These are phyloP conservation scores for Aspergillus sp. DNA, from an alignment of 2,329 filamentous ascomycete species.

Conservation along the genomic window DNA sequence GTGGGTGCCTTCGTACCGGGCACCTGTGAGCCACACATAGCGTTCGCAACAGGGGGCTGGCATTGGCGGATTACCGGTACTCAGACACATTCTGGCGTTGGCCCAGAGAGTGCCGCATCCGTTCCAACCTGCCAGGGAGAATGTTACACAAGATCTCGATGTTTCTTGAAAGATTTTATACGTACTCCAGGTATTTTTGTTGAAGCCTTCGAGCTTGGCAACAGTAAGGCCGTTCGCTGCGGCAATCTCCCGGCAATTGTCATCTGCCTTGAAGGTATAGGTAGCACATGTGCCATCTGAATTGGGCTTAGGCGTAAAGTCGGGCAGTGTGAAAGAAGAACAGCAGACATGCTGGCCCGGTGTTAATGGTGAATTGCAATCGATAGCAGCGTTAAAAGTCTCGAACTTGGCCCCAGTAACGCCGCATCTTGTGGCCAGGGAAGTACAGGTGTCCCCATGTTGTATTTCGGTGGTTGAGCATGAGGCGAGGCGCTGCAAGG, in stretches of 20 bases:
- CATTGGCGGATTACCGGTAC: constrained; percentile 41
- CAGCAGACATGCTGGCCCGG: constrained; percentile 40
- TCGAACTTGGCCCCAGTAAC: constrained; percentile 39
- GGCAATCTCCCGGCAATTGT: constrained; percentile 38
- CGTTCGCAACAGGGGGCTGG: constrained; percentile 38
- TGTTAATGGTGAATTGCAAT: constrained; percentile 30
- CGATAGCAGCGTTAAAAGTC: constrained; percentile 36
- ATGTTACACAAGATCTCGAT: too few species aligned
- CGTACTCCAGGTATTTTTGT: constrained; percentile 44
- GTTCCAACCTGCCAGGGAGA: too few species aligned
- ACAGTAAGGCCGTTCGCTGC: constrained; percentile 33
- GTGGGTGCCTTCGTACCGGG: constrained; percentile 38
- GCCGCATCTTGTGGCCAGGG: constrained; percentile 40
- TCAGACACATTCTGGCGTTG: constrained; percentile 48
- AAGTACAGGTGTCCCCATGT: constrained; percentile 37
- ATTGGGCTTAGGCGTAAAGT: constrained; percentile 35
- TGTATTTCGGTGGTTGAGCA: constrained; percentile 26
- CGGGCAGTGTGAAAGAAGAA: constrained; percentile 33
- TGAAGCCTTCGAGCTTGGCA: constrained; percentile 40
- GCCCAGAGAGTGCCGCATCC: too few species aligned
- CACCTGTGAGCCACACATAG: constrained; percentile 48
- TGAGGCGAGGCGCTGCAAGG: not conserved
- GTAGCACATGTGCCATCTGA: constrained; percentile 38
- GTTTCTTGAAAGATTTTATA: constrained; percentile 41
- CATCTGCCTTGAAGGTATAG: constrained; percentile 32